A percentile compares a stretch with the other conserved stretches of the same genome.
Evolutionary conservation across 495 filamentous ascomycete genomes (phyloP).

Genomic region (Thermothielavioides terrestris): DNA sequence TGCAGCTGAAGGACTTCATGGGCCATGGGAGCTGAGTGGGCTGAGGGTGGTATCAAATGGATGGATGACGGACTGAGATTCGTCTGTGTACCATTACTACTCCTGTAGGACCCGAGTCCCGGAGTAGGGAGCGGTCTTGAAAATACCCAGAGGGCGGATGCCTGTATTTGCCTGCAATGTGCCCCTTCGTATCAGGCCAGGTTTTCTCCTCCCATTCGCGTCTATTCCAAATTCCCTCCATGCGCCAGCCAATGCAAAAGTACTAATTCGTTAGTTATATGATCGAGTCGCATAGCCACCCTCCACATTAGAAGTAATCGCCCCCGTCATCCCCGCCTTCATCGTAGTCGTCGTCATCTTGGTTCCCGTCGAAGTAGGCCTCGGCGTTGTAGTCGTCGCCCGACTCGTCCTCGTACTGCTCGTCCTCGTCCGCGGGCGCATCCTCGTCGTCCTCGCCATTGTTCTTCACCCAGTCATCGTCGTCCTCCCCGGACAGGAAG

Average conservation of each 20-base stretch:
- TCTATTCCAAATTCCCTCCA: neutral
- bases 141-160: neutral
- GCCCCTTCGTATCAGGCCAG: neutral
- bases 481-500: slow-evolving; percentile 31
- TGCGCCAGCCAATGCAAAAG: slow-evolving; percentile 6
- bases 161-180: neutral
- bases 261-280: too few relatives aligned
- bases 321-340: slow-evolving; percentile 37
- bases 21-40: slow-evolving; percentile 16
- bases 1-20: slow-evolving; percentile 51
- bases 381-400: slow-evolving; percentile 50
- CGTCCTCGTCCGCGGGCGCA: slow-evolving; percentile 36
- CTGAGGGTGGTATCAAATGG: neutral
- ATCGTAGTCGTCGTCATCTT: slow-evolving; percentile 42
- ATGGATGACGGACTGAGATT: neutral
- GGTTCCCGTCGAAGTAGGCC: slow-evolving; percentile 44
- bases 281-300: too few relatives aligned
- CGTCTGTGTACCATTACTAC: neutral
- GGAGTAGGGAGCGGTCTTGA: neutral
- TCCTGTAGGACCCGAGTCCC: neutral
- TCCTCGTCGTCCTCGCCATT: slow-evolving; percentile 28
- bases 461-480: slow-evolving; percentile 36
- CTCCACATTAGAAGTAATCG: slow-evolving; percentile 11
- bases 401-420: slow-evolving; percentile 39
- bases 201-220: neutral